phyloP scores from a whole-genome alignment of 768 basidiomycete species.

The Lactarius quietus region DNA sequence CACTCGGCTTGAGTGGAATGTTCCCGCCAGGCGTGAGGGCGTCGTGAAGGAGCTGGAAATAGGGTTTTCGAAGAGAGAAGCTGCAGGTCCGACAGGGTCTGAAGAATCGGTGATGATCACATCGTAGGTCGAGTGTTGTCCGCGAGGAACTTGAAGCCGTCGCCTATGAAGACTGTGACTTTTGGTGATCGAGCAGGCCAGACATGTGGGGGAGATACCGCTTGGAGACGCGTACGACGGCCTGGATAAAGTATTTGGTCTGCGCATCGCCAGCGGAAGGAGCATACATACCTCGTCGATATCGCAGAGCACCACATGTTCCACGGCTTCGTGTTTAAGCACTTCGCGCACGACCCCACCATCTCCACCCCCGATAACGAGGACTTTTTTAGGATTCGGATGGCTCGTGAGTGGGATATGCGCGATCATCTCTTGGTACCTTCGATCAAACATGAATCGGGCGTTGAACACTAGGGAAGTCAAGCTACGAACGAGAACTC shows the following conservation, averaged over 20 bases:
- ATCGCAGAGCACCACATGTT: constrained; percentile 92
- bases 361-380: constrained; percentile 98
- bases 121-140: constrained; percentile 88
- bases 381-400: constrained; percentile 92
- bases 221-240: constrained; percentile 94
- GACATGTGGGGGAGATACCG: constrained; percentile 94
- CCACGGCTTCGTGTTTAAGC: constrained; percentile 87
- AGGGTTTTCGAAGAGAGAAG: constrained; percentile 92
- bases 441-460: constrained; percentile 33
- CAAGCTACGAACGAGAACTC: constrained; percentile 83
- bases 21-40: constrained; percentile 86
- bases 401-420: constrained; percentile 96
- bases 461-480: constrained; percentile 1
- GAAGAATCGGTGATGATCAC: constrained; percentile 99
- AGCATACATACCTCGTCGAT: constrained; percentile 77
- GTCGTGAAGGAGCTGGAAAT: constrained; percentile 92
- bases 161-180: constrained; percentile 84
- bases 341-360: constrained; percentile 98
- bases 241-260: constrained; percentile 41
- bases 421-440: constrained; percentile 99
- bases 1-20: constrained; percentile 95
- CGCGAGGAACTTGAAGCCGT: constrained; percentile 95
- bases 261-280: not conserved
- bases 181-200: constrained; percentile 68
- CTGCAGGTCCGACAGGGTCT: constrained; percentile 95